phyloP scores from a whole-genome alignment of 2,329 filamentous ascomycete species.

The Byssoonygena ceratinophila region DNA sequence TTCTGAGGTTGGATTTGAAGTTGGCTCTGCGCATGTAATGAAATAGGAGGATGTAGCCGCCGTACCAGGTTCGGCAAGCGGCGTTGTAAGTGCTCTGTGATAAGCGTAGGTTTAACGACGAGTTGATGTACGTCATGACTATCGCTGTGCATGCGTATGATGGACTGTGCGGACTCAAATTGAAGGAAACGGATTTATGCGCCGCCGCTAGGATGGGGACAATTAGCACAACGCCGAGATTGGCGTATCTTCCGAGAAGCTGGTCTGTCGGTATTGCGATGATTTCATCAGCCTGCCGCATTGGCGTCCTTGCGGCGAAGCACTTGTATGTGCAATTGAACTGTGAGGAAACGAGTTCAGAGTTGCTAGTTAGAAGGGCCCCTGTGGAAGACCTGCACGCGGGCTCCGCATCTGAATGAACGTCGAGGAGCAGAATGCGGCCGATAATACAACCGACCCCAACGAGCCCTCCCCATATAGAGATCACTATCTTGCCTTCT shows the following conservation, averaged over 20 bases:
- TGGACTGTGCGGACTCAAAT: slow-evolving; percentile 17
- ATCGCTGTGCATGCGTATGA: slow-evolving; percentile 16
- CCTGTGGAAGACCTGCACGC: slow-evolving; percentile 20
- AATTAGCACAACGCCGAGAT: slow-evolving; percentile 15
- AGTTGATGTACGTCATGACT: slow-evolving; percentile 18
- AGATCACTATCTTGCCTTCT: slow-evolving; percentile 18
- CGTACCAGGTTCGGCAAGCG: slow-evolving; percentile 20
- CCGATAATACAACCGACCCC: slow-evolving; percentile 19
- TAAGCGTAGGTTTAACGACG: slow-evolving; percentile 17
- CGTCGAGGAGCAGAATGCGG: slow-evolving; percentile 18
- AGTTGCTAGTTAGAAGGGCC: slow-evolving; percentile 17
- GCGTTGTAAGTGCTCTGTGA: slow-evolving; percentile 21
- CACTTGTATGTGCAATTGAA: slow-evolving; percentile 25
- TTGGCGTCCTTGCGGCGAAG: slow-evolving; percentile 18
- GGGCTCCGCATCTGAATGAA: slow-evolving; percentile 16
- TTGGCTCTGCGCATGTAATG: slow-evolving; percentile 16
- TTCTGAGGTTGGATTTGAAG: slow-evolving; percentile 3
- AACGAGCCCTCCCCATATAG: slow-evolving; percentile 20
- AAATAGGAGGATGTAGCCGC: slow-evolving; percentile 21
- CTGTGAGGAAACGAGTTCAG: slow-evolving; percentile 16
- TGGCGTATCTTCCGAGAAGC: slow-evolving; percentile 17
- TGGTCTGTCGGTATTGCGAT: slow-evolving; percentile 18
- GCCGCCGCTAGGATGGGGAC: slow-evolving; percentile 21
- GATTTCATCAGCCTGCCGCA: slow-evolving; percentile 19
- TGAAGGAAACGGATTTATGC: slow-evolving; percentile 19